phyloP scores from a whole-genome alignment of 2,329 filamentous ascomycete species.

The Penicillium verrucosum region DNA sequence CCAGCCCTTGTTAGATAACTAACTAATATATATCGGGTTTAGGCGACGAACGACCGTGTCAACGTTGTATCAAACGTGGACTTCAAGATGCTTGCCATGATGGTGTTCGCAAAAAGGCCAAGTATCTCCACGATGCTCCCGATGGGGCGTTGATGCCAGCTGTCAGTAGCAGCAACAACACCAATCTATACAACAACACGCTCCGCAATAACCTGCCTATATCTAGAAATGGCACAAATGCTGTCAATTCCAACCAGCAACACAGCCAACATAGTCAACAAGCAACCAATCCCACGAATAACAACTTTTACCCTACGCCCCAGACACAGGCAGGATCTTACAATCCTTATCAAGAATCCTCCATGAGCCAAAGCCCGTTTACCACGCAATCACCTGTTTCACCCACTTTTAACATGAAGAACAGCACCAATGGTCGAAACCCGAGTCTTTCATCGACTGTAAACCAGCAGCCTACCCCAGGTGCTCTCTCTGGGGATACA shows the following conservation, averaged over 20 bases:
- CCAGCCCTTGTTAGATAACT: conserved; percentile 5
- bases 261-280: conserved; percentile 6
- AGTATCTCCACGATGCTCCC: conserved; percentile 95
- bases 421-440: conserved; percentile 37
- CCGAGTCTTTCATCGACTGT: conserved; percentile 38
- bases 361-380: conserved; percentile 53
- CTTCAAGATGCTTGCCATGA: conserved; percentile 91
- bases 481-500: conserved; percentile 48
- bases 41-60: conserved; percentile 95
- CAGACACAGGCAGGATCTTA: conserved; percentile 31
- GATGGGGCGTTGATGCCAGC: conserved; percentile 86
- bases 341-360: conserved; percentile 49
- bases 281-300: conserved; percentile 20
- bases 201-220: conserved; percentile 36
- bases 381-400: conserved; percentile 67
- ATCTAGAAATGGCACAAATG: conserved; percentile 31
- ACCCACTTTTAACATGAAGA: conserved; percentile 62
- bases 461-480: conserved; percentile 47
- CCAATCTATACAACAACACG: conserved; percentile 49
- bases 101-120: conserved; percentile 96
- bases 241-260: conserved; percentile 25
- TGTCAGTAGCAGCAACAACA: conserved; percentile 66
- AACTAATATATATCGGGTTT: conserved; percentile 9
- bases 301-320: conserved; percentile 35
- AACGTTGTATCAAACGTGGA: conserved; percentile 89